Percentiles rank a stretch among this genome's conserved stretches.
Conservation (phyloP, 2,329 filamentous ascomycete species). For the Metarhizium guizhouense region DNA sequence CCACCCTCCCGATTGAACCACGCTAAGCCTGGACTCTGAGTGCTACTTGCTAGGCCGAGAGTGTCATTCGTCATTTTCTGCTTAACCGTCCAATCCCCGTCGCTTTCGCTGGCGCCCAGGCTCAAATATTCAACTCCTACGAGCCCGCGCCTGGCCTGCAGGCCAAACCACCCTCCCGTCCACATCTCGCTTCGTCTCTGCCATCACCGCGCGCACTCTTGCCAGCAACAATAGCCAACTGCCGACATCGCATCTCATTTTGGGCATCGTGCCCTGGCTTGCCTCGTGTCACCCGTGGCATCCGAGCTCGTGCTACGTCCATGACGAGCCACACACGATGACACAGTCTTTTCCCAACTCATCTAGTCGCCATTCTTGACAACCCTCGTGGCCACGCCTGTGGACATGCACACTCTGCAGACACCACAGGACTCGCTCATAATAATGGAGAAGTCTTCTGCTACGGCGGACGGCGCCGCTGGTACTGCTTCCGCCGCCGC, state of each 20-base stretch:
- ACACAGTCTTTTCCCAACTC: slow-evolving; percentile 15
- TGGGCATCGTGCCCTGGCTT: slow-evolving; percentile 3
- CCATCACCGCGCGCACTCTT: background rate
- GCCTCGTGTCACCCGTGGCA: slow-evolving; percentile 2
- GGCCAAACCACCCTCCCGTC: background rate
- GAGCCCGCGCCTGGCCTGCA: background rate
- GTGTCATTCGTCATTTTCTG: slow-evolving; percentile 8
- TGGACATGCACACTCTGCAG: slow-evolving; percentile 23
- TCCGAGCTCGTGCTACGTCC: slow-evolving; percentile 13
- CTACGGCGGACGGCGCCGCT: slow-evolving; percentile 9
- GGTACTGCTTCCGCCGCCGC: slow-evolving; percentile 7
- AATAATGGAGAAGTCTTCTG: slow-evolving; percentile 27
- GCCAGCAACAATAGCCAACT: background rate
- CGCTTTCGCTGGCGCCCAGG: background rate
- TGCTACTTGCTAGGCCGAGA: slow-evolving; percentile 8
- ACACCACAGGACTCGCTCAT: slow-evolving; percentile 17
- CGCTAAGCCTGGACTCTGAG: slow-evolving; percentile 5
- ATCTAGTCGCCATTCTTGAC: slow-evolving; percentile 15
- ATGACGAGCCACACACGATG: slow-evolving; percentile 28
- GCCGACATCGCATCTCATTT: background rate
- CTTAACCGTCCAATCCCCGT: slow-evolving; percentile 4
- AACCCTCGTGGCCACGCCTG: slow-evolving; percentile 19
- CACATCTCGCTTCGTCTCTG: background rate
- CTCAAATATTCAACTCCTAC: background rate
- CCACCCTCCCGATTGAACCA: background rate